phyloP scores from a whole-genome alignment of 192 early-diverging fungal genomes.

The Umbelopsis isabellina region DNA sequence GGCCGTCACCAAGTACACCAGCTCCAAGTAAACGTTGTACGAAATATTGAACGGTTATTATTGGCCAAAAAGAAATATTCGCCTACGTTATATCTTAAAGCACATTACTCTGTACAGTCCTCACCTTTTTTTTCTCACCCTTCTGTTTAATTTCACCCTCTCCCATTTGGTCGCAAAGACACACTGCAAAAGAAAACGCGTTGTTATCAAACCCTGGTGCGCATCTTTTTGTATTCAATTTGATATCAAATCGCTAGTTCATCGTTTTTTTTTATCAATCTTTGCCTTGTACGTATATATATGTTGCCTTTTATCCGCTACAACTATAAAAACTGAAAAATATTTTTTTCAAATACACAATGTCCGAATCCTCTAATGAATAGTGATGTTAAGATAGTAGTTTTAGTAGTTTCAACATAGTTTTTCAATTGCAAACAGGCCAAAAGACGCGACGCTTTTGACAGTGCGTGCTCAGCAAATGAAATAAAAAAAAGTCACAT shows the following conservation, averaged over 20 bases:
- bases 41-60: background rate
- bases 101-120: slow-evolving; percentile 22
- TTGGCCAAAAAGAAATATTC: slow-evolving; percentile 14
- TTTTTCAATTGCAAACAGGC: no score
- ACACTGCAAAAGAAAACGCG: slow-evolving; percentile 9
- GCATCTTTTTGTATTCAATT: background rate
- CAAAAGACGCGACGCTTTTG: no score
- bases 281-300: slow-evolving; percentile 23
- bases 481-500: slow-evolving; percentile 1
- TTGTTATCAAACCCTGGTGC: slow-evolving; percentile 20
- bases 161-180: slow-evolving; percentile 13
- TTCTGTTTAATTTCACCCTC: slow-evolving; percentile 23
- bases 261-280: slow-evolving; percentile 15
- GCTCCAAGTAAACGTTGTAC: slow-evolving; percentile 59
- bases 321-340: slow-evolving; percentile 11
- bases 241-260: slow-evolving; percentile 8
- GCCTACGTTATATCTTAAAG: background rate
- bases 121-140: slow-evolving; percentile 30
- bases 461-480: no score
- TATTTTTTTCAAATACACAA: background rate
- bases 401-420: no score
- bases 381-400: no score
- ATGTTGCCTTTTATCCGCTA: slow-evolving; percentile 22
- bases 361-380: background rate
- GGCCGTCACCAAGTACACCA: slow-evolving; percentile 96